Percentiles rank a stretch among this genome's conserved stretches.
Evolutionary conservation across 148 eudicot species (phyloP).

Genomic region (Salicornia ramosissima): DNA sequence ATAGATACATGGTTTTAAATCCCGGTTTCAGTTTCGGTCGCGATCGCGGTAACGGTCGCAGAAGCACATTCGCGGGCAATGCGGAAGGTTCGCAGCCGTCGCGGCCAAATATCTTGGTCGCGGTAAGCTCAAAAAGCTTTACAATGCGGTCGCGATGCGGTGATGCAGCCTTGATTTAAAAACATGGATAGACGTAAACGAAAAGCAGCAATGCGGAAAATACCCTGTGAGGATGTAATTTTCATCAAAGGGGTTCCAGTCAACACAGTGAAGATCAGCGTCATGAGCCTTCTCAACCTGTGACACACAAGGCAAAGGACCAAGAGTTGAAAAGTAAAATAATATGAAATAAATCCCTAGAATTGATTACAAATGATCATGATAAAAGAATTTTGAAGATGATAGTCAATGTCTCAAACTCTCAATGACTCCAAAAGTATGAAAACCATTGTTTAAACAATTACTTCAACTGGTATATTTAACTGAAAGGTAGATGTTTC

Average conservation of each 20-base stretch:
- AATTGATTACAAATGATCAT: background rate
- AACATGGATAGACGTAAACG: too few species aligned
- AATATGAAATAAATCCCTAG: background rate
- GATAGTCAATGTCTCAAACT: background rate
- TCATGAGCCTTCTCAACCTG: conserved; percentile 94
- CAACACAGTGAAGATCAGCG: conserved; percentile 97
- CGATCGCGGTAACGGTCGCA: too few species aligned
- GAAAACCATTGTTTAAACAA: background rate
- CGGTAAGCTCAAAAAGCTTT: too few species aligned
- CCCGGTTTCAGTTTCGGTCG: too few species aligned
- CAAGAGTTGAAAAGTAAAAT: background rate
- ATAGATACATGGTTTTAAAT: too few species aligned
- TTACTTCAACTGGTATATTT: background rate
- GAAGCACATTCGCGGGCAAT: too few species aligned
- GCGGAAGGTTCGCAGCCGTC: too few species aligned
- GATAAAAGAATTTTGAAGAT: background rate
- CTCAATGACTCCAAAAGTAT: background rate
- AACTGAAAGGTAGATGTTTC: background rate
- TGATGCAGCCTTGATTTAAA: too few species aligned
- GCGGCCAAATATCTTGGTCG: too few species aligned
- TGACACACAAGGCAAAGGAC: conserved; percentile 15
- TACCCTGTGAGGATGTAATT: conserved; percentile 92
- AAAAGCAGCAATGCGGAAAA: conserved; percentile 13
- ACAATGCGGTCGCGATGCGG: too few species aligned
- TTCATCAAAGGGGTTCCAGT: conserved; percentile 91